Conservation (phyloP, 106 monocot genomes). For the Cymbidium sinense region DNA sequence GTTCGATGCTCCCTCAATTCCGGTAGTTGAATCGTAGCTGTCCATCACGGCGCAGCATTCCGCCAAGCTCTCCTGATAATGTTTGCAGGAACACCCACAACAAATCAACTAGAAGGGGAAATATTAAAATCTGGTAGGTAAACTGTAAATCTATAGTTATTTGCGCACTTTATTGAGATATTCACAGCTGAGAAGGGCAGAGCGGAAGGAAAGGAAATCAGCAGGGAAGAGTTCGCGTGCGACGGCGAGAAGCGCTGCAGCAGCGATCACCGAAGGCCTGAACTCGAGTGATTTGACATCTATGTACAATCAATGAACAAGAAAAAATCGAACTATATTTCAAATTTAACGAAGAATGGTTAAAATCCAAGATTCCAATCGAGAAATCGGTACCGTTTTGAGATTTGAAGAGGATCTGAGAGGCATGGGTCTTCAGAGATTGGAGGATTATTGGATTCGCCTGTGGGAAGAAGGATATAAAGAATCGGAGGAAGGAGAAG, state of each 20-base stretch:
- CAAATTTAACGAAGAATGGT: not conserved
- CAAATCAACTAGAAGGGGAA: not conserved
- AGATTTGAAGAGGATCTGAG: constrained; percentile 40
- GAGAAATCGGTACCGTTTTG: constrained; percentile 44
- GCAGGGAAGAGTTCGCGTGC: constrained; percentile 49
- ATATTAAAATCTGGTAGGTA: not conserved
- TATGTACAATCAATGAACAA: constrained; percentile 1
- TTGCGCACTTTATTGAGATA: constrained; percentile 45
- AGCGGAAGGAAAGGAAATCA: constrained; percentile 40
- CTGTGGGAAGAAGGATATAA: constrained; percentile 47
- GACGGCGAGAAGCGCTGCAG: constrained; percentile 74
- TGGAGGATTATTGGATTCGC: constrained; percentile 27
- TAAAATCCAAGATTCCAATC: not conserved
- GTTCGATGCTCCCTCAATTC: not conserved
- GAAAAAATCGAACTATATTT: not conserved
- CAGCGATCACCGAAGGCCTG: constrained; percentile 68
- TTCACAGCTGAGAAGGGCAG: constrained; percentile 36
- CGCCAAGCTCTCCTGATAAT: constrained; percentile 12
- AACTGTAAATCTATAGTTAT: not conserved
- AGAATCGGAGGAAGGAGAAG: constrained; percentile 81
- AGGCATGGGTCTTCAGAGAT: constrained; percentile 53
- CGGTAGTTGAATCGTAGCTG: not conserved
- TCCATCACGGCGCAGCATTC: constrained; percentile 10
- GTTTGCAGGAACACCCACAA: not conserved
- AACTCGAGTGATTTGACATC: constrained; percentile 66